Evolutionary conservation across 441 rosid species (phyloP).

Genomic region (Erysimum cheiri): DNA sequence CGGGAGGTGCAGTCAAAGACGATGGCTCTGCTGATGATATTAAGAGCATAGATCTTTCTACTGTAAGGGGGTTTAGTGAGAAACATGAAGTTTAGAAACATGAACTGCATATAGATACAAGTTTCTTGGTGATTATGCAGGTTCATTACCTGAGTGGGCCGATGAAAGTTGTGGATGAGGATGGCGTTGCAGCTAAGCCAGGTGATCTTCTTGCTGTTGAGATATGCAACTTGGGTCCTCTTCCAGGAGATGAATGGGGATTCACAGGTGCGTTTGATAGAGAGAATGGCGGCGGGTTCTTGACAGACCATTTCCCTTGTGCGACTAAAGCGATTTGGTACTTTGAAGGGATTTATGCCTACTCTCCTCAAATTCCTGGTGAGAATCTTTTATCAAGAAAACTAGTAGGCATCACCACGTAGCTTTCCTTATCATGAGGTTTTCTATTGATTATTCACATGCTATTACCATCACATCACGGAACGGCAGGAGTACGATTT

Average conservation of each 20-base stretch:
- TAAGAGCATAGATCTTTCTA: slow-evolving; percentile 64
- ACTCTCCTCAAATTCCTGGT: slow-evolving; percentile 94
- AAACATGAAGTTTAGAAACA: slow-evolving; percentile 18
- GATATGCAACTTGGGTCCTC: slow-evolving; percentile 91
- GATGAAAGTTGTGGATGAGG: slow-evolving; percentile 64
- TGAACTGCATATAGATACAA: background rate
- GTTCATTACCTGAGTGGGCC: slow-evolving; percentile 95
- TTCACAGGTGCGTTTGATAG: slow-evolving; percentile 85
- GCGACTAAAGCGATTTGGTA: slow-evolving; percentile 97
- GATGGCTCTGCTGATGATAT: slow-evolving; percentile 67
- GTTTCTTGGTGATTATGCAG: slow-evolving; percentile 44
- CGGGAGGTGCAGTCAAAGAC: slow-evolving; percentile 76
- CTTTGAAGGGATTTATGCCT: slow-evolving; percentile 95
- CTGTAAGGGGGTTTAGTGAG: slow-evolving; percentile 25
- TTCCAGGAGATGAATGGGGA: slow-evolving; percentile 95
- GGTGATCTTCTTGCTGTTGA: slow-evolving; percentile 88
- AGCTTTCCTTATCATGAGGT: background rate
- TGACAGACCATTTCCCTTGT: slow-evolving; percentile 91
- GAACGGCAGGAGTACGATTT: slow-evolving; percentile 72
- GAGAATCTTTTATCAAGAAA: slow-evolving; percentile 1
- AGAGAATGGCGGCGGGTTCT: slow-evolving; percentile 91
- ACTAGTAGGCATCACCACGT: slow-evolving; percentile 1
- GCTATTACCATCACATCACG: background rate
- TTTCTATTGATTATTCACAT: slow-evolving; percentile 1
- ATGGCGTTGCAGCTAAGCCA: slow-evolving; percentile 74